These are phyloP conservation scores for Podospora appendiculata DNA, from an alignment of 495 filamentous ascomycete genomes.

Conservation along the genomic window DNA sequence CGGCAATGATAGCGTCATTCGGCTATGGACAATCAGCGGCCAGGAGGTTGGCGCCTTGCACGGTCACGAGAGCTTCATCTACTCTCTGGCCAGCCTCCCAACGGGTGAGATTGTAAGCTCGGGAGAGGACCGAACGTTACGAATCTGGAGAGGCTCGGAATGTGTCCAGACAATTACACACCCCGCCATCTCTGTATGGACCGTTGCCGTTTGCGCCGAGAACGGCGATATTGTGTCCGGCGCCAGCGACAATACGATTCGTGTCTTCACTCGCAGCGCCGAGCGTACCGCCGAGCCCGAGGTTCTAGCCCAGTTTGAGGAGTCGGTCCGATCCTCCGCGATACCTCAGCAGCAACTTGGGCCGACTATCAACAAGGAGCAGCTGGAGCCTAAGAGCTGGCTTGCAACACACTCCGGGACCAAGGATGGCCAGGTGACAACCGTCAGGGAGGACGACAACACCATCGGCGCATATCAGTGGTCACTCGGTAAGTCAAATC, in stretches of 20 bases:
- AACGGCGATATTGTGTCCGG: conserved; percentile 90
- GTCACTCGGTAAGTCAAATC: conserved; percentile 42
- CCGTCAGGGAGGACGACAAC: conserved; percentile 75
- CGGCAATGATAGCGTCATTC: conserved; percentile 79
- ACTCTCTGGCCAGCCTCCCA: conserved; percentile 69
- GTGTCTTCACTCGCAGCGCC: conserved; percentile 70
- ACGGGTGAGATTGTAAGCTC: conserved; percentile 85
- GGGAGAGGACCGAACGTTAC: conserved; percentile 85
- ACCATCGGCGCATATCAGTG: conserved; percentile 76
- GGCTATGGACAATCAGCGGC: conserved; percentile 75
- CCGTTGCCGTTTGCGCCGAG: conserved; percentile 68
- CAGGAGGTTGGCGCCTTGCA: conserved; percentile 62
- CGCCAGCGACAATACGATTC: conserved; percentile 79
- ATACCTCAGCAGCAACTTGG: conserved; percentile 76
- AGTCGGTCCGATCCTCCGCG: conserved; percentile 68
- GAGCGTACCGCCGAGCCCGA: conserved; percentile 60
- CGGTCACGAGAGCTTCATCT: conserved; percentile 94
- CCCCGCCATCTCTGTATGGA: conserved; percentile 95
- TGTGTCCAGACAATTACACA: conserved; percentile 96
- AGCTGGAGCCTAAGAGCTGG: conserved; percentile 80
- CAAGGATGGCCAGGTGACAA: conserved; percentile 89
- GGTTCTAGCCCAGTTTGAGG: conserved; percentile 61
- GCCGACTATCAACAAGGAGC: conserved; percentile 74
- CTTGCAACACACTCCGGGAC: conserved; percentile 69
- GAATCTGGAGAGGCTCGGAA: conserved; percentile 73